A percentile compares a stretch with the other conserved stretches of the same genome.
Conservation (phyloP, 2,329 filamentous ascomycete species). For the Penicillium rolfsii region DNA sequence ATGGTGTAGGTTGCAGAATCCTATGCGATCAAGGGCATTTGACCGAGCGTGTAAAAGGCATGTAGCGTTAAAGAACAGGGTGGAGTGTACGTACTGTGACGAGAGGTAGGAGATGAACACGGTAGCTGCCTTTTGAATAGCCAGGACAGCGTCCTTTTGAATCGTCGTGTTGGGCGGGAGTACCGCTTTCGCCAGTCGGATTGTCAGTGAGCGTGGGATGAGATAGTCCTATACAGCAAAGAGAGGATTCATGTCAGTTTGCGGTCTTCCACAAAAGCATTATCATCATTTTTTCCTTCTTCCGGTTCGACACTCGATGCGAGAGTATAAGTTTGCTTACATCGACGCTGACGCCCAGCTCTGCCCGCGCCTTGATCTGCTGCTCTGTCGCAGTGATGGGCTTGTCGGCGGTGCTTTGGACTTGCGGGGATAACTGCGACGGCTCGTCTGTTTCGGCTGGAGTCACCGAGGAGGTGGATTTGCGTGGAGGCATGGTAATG, state of each 20-base stretch:
- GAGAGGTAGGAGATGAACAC: constrained; percentile 69
- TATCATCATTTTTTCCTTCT: background rate
- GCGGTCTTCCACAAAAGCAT: no score
- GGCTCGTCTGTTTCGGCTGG: constrained; percentile 30
- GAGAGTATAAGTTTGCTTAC: constrained; percentile 27
- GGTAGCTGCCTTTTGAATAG: constrained; percentile 67
- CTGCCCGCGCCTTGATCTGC: constrained; percentile 44
- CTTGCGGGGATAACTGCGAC: constrained; percentile 22
- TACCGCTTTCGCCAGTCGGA: constrained; percentile 65
- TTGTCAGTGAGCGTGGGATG: constrained; percentile 64
- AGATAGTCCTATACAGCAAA: constrained; percentile 57
- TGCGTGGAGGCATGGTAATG: constrained; percentile 39
- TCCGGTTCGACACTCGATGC: background rate
- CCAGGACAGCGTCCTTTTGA: constrained; percentile 66
- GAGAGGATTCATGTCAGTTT: background rate
- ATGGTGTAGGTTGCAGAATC: background rate
- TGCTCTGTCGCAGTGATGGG: constrained; percentile 43
- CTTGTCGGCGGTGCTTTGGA: constrained; percentile 26
- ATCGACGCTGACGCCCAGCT: constrained; percentile 46
- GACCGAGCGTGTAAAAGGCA: background rate
- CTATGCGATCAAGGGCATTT: background rate
- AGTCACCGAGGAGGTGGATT: constrained; percentile 39
- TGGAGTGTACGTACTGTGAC: constrained; percentile 53
- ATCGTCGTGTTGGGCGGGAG: constrained; percentile 67
- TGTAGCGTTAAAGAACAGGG: background rate